phyloP scores from a whole-genome alignment of 345 rosid genomes.

The Durio zibethinus region DNA sequence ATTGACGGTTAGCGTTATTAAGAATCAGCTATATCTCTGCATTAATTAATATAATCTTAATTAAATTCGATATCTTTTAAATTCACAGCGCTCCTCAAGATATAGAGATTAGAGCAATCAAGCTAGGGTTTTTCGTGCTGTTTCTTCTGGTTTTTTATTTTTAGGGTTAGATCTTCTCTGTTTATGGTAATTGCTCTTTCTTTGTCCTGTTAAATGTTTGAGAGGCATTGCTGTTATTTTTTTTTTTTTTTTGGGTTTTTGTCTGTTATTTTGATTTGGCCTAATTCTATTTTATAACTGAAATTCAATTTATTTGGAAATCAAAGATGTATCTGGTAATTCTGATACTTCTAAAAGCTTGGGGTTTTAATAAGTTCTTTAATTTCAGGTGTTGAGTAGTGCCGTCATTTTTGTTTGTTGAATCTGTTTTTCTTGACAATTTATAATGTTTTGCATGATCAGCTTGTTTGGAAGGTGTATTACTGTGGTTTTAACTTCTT shows the following conservation, averaged over 20 bases:
- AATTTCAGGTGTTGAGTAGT: not conserved
- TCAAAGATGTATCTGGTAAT: slow-evolving; percentile 20
- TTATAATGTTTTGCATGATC: not conserved
- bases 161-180: slow-evolving; percentile 35
- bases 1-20: slow-evolving; percentile 9
- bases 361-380: slow-evolving; percentile 4
- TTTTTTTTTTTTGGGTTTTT: not conserved
- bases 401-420: not conserved
- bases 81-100: not conserved
- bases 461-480: not conserved
- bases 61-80: slow-evolving; percentile 4
- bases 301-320: slow-evolving; percentile 13
- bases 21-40: slow-evolving; percentile 7
- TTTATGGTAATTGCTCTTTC: not conserved
- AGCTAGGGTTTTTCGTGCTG: slow-evolving; percentile 29
- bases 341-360: not conserved
- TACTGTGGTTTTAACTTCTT: not conserved
- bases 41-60: slow-evolving; percentile 16
- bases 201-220: not conserved
- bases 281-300: slow-evolving; percentile 15
- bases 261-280: not conserved
- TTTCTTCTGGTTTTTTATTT: slow-evolving; percentile 6
- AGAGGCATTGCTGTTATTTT: not conserved
- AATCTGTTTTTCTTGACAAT: not conserved
- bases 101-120: not conserved